These are phyloP conservation scores for Yamadazyma dendronema DNA, from an alignment of 1,139 yeast genomes.

Conservation along the genomic window DNA sequence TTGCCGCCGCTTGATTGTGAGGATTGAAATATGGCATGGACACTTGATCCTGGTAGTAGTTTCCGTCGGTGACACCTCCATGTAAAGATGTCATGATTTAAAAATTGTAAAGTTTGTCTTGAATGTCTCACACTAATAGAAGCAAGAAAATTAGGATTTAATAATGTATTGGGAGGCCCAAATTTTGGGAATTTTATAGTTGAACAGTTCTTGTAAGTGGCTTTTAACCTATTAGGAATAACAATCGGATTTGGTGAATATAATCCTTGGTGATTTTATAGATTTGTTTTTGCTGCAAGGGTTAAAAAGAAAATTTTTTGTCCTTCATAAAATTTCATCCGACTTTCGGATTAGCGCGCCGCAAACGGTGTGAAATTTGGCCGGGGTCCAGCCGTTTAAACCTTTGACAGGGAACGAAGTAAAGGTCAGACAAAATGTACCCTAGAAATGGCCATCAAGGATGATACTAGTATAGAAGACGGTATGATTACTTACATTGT, in stretches of 20 bases:
- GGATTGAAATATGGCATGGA: conserved; percentile 26
- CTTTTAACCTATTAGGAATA: too few species aligned
- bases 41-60: conserved; percentile 33
- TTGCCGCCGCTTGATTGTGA: conserved; percentile 13
- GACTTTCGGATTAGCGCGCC: conserved; percentile 7
- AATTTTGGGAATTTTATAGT: too few species aligned
- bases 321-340: conserved; percentile 6
- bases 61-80: conserved; percentile 26
- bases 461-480: too few species aligned
- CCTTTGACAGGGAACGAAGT: too few species aligned
- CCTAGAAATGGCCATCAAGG: too few species aligned
- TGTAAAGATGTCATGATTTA: conserved; percentile 40
- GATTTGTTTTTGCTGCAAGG: neutral
- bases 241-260: neutral
- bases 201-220: too few species aligned
- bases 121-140: neutral
- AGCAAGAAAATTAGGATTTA: too few species aligned
- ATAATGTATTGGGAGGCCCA: too few species aligned
- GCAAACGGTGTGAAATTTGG: conserved; percentile 3
- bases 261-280: neutral
- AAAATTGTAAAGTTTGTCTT: neutral
- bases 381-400: conserved; percentile 1
- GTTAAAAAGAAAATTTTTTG: conserved; percentile 4
- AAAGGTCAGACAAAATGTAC: too few species aligned
- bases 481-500: too few species aligned